phyloP scores from a whole-genome alignment of 495 filamentous ascomycete genomes.

The Thozetella sp. region DNA sequence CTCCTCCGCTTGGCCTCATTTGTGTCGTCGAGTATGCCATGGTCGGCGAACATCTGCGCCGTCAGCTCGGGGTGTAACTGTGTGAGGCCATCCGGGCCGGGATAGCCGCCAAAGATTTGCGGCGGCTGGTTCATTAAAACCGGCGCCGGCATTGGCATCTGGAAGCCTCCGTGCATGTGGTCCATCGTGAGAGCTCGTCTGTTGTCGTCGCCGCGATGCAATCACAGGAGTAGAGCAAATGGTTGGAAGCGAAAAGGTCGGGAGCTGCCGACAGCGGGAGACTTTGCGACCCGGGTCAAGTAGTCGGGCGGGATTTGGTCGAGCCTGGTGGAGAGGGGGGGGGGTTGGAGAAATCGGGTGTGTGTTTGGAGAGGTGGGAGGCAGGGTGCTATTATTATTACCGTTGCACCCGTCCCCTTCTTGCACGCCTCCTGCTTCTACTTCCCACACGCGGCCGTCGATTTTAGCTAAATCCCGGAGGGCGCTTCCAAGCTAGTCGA shows the following conservation, averaged over 20 bases:
- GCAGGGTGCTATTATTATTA: conserved; percentile 27
- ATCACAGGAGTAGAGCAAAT: not conserved
- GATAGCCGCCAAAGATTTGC: conserved; percentile 69
- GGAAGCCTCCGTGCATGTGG: conserved; percentile 46
- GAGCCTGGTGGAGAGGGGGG: conserved; percentile 3
- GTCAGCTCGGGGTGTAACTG: conserved; percentile 52
- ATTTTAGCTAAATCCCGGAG: conserved; percentile 6
- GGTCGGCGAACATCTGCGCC: conserved; percentile 64
- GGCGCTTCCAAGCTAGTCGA: conserved; percentile 11
- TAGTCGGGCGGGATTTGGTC: not conserved
- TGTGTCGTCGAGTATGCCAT: conserved; percentile 61
- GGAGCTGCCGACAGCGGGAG: conserved; percentile 1
- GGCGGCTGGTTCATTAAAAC: conserved; percentile 65
- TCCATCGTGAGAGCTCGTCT: conserved; percentile 38
- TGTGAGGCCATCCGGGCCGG: conserved; percentile 58
- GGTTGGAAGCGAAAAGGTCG: not conserved
- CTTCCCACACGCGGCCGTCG: not conserved
- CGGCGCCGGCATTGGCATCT: conserved; percentile 56
- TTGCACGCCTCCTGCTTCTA: not conserved
- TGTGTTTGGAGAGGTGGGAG: conserved; percentile 16
- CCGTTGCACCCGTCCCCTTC: conserved; percentile 7
- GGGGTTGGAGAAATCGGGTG: conserved; percentile 3
- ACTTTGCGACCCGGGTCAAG: conserved; percentile 1
- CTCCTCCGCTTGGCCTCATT: conserved; percentile 89
- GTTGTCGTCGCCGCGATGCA: conserved; percentile 6